Percentiles rank a stretch among this genome's conserved stretches.
Evolutionary conservation across 2,329 filamentous ascomycete genomes (phyloP).

Genomic region (Aspergillus niger): DNA sequence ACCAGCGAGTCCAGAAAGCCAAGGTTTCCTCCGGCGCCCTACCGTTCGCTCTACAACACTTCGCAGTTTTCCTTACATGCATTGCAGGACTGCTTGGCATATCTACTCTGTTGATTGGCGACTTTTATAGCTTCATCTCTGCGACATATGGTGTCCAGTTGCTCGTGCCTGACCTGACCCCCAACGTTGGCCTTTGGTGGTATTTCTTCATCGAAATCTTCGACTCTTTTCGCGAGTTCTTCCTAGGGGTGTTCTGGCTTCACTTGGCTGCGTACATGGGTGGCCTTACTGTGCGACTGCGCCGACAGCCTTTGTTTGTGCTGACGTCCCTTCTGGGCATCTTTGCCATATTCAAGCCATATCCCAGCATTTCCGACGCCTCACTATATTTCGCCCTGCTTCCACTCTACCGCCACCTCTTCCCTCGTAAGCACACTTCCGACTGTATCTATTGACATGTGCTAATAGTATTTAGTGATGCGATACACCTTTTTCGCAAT

Average conservation of each 20-base stretch:
- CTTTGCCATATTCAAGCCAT: constrained; percentile 95
- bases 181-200: constrained; percentile 97
- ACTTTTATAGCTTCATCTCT: constrained; percentile 82
- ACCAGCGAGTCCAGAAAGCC: constrained; percentile 54
- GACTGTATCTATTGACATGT: background rate
- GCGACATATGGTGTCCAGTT: constrained; percentile 94
- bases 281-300: constrained; percentile 78
- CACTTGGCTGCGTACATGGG: constrained; percentile 89
- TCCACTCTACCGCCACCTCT: constrained; percentile 85
- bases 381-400: constrained; percentile 82
- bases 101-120: constrained; percentile 71
- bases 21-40: constrained; percentile 30
- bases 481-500: constrained; percentile 87
- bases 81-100: constrained; percentile 66
- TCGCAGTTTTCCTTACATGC: constrained; percentile 56
- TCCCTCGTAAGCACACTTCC: constrained; percentile 63
- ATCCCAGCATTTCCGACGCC: constrained; percentile 88
- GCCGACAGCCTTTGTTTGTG: constrained; percentile 82
- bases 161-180: constrained; percentile 85
- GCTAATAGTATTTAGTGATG: constrained; percentile 64
- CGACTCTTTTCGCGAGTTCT: constrained; percentile 95
- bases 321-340: constrained; percentile 83
- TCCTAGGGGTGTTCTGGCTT: constrained; percentile 96
- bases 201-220: constrained; percentile 99
- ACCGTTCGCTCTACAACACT: constrained; percentile 59